Evolutionary conservation across 768 basidiomycete genomes (phyloP).

Genomic region (Termitomyces bulborhizus): DNA sequence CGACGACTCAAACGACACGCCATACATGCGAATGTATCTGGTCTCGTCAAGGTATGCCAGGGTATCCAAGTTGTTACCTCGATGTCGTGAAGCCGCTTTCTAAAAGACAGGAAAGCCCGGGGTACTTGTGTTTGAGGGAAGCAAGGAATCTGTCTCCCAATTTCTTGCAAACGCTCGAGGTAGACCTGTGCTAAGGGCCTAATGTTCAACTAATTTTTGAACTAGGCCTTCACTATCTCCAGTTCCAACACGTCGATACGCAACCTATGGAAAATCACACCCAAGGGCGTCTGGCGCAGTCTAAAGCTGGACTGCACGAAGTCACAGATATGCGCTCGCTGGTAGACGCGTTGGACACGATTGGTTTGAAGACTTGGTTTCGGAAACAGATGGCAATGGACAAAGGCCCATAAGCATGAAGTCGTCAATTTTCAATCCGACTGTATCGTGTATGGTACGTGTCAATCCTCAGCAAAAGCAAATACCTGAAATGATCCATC

Average conservation of each 20-base stretch:
- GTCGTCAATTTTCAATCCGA: background rate
- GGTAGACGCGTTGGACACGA: conserved; percentile 22
- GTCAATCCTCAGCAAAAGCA: background rate
- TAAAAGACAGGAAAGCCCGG: conserved; percentile 35
- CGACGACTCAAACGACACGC: conserved; percentile 34
- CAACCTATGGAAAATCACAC: conserved; percentile 16
- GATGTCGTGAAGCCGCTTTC: background rate
- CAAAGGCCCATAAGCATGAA: conserved; percentile 13
- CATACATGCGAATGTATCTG: conserved; percentile 28
- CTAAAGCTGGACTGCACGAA: conserved; percentile 28
- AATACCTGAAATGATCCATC: background rate
- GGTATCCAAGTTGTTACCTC: too few species aligned
- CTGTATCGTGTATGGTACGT: background rate
- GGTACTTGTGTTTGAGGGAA: conserved; percentile 35
- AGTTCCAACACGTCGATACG: conserved; percentile 36
- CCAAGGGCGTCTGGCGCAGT: conserved; percentile 17
- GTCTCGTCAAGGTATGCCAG: conserved; percentile 30
- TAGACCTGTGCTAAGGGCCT: conserved; percentile 7
- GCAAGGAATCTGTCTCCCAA: conserved; percentile 23
- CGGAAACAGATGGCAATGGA: conserved; percentile 30
- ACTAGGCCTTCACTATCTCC: conserved; percentile 34
- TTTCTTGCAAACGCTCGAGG: conserved; percentile 34
- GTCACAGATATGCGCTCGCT: conserved; percentile 29
- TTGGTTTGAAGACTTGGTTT: conserved; percentile 33
- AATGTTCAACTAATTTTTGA: background rate